A percentile compares a stretch with the other conserved stretches of the same genome.
Evolutionary conservation across 306 rosid species (phyloP).

Genomic region (Delonix regia): DNA sequence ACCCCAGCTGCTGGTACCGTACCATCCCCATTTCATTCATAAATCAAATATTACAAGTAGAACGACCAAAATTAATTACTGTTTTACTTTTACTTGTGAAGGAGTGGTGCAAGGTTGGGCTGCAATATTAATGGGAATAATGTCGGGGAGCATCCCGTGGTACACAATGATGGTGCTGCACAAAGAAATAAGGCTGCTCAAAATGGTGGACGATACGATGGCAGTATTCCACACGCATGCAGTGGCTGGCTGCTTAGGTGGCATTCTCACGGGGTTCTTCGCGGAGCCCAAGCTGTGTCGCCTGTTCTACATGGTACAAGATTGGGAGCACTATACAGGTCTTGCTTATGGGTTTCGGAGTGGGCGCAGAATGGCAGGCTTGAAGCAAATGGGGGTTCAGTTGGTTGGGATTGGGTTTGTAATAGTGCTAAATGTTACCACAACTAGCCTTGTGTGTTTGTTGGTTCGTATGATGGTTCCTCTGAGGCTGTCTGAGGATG

Average conservation of each 20-base stretch:
- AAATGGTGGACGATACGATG: constrained; percentile 52
- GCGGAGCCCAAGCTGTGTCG: constrained; percentile 46
- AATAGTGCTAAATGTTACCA: constrained; percentile 23
- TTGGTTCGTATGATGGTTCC: constrained; percentile 25
- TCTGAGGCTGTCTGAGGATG: constrained; percentile 36
- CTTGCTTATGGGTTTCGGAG: constrained; percentile 37
- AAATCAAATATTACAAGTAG: no score
- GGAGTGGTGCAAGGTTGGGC: constrained; percentile 71
- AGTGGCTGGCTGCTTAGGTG: constrained; percentile 58
- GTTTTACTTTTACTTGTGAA: background rate
- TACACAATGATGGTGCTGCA: constrained; percentile 67
- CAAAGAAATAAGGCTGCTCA: constrained; percentile 37
- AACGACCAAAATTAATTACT: no score
- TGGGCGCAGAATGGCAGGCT: constrained; percentile 16
- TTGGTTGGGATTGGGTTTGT: constrained; percentile 52
- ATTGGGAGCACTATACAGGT: constrained; percentile 37
- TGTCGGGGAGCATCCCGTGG: constrained; percentile 63
- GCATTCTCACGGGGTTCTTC: constrained; percentile 53
- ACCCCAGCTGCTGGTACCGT: constrained; percentile 49
- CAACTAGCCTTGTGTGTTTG: constrained; percentile 42
- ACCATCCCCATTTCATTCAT: no score
- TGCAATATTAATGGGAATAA: constrained; percentile 54
- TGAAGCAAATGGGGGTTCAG: constrained; percentile 54
- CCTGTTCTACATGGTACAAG: constrained; percentile 27
- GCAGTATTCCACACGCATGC: constrained; percentile 64